These are phyloP conservation scores for Xylaria palmicola DNA, from an alignment of 495 filamentous ascomycete genomes.

Conservation along the genomic window DNA sequence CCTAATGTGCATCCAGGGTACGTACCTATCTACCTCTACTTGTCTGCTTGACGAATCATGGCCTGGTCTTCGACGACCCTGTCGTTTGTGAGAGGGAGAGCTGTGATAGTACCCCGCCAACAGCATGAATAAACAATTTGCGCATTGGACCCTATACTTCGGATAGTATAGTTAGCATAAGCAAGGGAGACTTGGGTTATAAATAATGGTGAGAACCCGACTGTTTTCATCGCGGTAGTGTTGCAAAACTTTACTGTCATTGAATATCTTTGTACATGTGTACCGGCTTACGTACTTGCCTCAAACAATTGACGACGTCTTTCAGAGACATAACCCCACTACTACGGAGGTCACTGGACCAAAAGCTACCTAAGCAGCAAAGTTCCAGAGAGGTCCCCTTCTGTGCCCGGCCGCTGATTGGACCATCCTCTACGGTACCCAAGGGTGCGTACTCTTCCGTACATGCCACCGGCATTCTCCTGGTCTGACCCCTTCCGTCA, in stretches of 20 bases:
- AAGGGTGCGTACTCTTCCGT: no score
- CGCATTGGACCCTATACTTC: background rate
- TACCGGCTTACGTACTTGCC: no score
- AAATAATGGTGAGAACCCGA: no score
- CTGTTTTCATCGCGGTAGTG: background rate
- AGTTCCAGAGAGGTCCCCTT: background rate
- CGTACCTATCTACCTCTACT: no score
- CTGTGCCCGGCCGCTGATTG: background rate
- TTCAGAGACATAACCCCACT: background rate
- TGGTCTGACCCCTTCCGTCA: background rate
- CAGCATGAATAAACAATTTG: slow-evolving; percentile 16
- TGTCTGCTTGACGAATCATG: no score
- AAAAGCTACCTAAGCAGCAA: background rate
- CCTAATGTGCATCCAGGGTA: no score
- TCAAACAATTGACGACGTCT: background rate
- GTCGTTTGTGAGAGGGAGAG: background rate
- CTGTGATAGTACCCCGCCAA: background rate
- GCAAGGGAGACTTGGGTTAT: no score
- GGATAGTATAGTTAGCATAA: background rate
- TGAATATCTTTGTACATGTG: no score
- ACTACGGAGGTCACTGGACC: slow-evolving; percentile 11
- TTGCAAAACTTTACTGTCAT: no score
- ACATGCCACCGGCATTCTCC: background rate
- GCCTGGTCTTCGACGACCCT: no score
- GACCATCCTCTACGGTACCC: background rate